These are phyloP conservation scores for Plasmodium chabaudi DNA, from an alignment of 169 alveolate species.

Conservation along the genomic window DNA sequence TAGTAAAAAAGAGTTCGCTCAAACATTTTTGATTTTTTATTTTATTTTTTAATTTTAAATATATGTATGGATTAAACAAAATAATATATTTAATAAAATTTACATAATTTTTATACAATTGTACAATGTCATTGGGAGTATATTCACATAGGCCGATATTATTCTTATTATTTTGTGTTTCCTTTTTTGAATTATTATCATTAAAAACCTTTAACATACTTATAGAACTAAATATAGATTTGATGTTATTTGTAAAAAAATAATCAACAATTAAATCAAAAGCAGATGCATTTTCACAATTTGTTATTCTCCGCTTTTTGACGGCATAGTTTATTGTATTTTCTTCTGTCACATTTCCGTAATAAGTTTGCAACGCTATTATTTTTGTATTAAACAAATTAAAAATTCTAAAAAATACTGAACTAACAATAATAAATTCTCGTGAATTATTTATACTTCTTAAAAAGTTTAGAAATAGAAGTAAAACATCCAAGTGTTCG, in stretches of 20 bases:
- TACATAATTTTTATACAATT: constrained; percentile 39
- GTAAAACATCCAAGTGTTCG: constrained; percentile 20
- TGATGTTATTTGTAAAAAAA: constrained; percentile 40
- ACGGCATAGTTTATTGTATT: too few species aligned
- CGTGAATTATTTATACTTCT: constrained; percentile 33
- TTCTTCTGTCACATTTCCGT: background rate
- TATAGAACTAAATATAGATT: constrained; percentile 4
- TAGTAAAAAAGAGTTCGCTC: constrained; percentile 26
- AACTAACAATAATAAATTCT: constrained; percentile 28
- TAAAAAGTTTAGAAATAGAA: constrained; percentile 27
- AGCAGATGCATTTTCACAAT: constrained; percentile 11
- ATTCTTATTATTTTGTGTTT: background rate
- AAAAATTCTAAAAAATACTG: constrained; percentile 51
- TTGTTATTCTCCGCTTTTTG: background rate
- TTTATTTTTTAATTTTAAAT: constrained; percentile 10
- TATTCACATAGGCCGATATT: background rate
- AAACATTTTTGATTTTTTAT: constrained; percentile 13
- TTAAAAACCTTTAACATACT: constrained; percentile 31
- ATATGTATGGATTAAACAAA: constrained; percentile 49
- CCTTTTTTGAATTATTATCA: constrained; percentile 11
- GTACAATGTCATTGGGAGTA: constrained; percentile 24
- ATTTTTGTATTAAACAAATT: constrained; percentile 29
- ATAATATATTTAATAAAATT: constrained; percentile 53
- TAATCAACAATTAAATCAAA: constrained; percentile 23
- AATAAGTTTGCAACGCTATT: background rate